Evolutionary conservation across 768 basidiomycete genomes (phyloP), one percentile per base, ranked within the genome.

Genomic region (Amanita pseudoporphyria): DNA sequence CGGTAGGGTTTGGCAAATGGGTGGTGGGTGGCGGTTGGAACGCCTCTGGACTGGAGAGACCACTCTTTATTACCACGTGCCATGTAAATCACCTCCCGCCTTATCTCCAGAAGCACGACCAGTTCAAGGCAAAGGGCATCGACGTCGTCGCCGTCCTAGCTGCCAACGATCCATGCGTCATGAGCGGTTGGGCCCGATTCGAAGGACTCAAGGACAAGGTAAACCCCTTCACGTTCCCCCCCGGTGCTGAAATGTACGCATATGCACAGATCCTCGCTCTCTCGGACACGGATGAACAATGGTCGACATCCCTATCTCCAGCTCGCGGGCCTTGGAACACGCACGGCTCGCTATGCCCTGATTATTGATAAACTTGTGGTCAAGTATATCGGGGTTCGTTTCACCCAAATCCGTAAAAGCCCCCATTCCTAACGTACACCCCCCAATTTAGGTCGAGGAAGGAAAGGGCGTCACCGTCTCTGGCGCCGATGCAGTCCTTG

Each of bases 131-230:
- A 26, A 90, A 87, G 63, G 90, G 87, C 19, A 72, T 89, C 55
- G 78, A 82, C 55, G 71, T 81, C 42, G 71, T 89, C 54, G 83
- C 81, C 51, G 80, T 93, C 52, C 61, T 84, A 57, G 75, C 82
- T 21, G 82, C 86, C 52, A 93, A 93, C 62, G 91, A 93, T 61
- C 71, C 77, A 7, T 91, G 84, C 63, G 84, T 87, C 51, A 77
- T 78, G 67, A 78, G 76, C 57, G 84, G 74, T 48, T 83, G 77
- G 82, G 75, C 66, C 33, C 70, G 78, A 21, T 68, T 76, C 26
- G 72, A 76, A 53, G 75, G 74, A 6, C 65, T 81, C 55, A 73
- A 78, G 56, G 89, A 93, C 64, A 81, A 82, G 68, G 89, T 77
- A 22, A 30, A 36, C 32, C 32, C 9, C 44, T 33, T 21, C 41